Conservation (phyloP, 352 stramenopile species). For the Paralagenidium karlingii region DNA sequence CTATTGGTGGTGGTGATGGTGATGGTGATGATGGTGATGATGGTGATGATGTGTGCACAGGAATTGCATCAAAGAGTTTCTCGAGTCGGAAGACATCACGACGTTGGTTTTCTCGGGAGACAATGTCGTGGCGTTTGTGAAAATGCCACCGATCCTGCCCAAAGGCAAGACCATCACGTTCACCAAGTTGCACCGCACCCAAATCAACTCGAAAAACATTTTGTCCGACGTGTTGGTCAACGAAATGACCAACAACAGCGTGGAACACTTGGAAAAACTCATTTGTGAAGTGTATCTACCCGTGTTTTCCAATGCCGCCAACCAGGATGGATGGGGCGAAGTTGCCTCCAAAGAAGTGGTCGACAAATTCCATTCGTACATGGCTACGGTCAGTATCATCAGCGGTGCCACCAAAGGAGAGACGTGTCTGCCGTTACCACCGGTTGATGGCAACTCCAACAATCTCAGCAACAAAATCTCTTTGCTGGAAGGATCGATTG, state of each 20-base stretch:
- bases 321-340: constrained; percentile 94
- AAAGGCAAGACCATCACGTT: constrained; percentile 87
- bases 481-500: constrained; percentile 94
- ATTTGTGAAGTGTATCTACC: constrained; percentile 93
- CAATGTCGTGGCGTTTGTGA: constrained; percentile 69
- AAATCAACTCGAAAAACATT: constrained; percentile 76
- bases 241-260: constrained; percentile 79
- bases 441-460: constrained; percentile 71
- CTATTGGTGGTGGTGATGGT: no score
- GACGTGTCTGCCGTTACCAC: constrained; percentile 92
- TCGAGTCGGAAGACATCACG: constrained; percentile 74
- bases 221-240: constrained; percentile 79
- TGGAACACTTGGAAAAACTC: constrained; percentile 92
- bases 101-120: constrained; percentile 85
- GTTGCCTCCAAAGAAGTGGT: constrained; percentile 94
- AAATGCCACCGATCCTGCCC: constrained; percentile 79
- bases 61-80: constrained; percentile 79
- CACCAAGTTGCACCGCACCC: constrained; percentile 79
- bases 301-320: constrained; percentile 90
- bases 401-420: constrained; percentile 95
- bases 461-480: constrained; percentile 89
- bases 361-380: constrained; percentile 95
- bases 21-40: no score
- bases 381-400: constrained; percentile 94
- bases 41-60: no score